phyloP scores from a whole-genome alignment of 768 basidiomycete genomes.

The Austroboletus eburneus region DNA sequence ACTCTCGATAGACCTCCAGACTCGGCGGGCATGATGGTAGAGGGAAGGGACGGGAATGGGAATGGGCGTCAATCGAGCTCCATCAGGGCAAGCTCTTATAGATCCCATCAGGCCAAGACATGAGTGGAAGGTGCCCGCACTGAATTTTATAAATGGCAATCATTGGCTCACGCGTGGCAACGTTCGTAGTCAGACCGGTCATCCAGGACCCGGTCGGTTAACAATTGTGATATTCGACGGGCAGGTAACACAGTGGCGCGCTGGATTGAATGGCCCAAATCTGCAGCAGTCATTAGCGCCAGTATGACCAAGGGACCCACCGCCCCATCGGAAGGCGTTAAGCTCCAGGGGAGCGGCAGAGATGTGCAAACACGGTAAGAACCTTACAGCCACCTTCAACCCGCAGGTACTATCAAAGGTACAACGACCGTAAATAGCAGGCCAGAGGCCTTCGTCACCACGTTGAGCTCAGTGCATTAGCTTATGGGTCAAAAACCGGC shows the following conservation, averaged over 20 bases:
- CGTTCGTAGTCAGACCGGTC: constrained; percentile 13
- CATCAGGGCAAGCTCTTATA: constrained; percentile 8
- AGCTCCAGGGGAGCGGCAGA: background rate
- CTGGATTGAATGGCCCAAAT: too few species aligned
- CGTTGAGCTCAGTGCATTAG: too few species aligned
- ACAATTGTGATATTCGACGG: background rate
- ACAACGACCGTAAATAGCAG: background rate
- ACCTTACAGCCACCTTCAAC: background rate
- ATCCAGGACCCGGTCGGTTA: background rate
- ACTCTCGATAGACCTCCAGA: constrained; percentile 43
- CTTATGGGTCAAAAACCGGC: too few species aligned
- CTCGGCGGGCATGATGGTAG: constrained; percentile 16
- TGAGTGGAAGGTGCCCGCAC: background rate
- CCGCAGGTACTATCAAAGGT: background rate
- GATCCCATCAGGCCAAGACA: background rate
- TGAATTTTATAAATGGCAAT: background rate
- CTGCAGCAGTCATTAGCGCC: too few species aligned
- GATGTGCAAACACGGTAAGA: background rate
- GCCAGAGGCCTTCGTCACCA: too few species aligned
- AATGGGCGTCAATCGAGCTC: background rate
- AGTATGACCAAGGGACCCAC: too few species aligned
- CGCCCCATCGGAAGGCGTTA: background rate
- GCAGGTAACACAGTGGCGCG: too few species aligned
- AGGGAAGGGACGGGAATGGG: background rate
- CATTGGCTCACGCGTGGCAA: constrained; percentile 17